Percentiles rank a stretch among this genome's conserved stretches.
phyloP scores from a whole-genome alignment of 148 eudicot genomes.

The Spergularia bocconei region DNA sequence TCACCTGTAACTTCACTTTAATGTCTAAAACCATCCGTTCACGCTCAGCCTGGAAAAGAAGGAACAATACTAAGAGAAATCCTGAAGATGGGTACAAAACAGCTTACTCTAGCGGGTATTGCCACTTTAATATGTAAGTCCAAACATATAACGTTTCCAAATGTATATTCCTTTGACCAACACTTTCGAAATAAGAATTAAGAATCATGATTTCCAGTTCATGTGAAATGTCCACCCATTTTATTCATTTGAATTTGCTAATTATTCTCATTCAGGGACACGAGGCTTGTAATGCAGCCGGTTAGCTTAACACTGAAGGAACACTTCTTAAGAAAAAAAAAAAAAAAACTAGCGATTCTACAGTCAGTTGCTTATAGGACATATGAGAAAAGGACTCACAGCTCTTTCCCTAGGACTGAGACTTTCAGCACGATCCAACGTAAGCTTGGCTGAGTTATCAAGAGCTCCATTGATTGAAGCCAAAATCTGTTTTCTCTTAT shows the following conservation, averaged over 20 bases:
- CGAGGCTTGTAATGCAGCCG: not conserved
- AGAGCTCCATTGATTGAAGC: conserved; percentile 77
- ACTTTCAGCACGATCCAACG: conserved; percentile 57
- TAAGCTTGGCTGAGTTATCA: conserved; percentile 48
- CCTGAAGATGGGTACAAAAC: not conserved
- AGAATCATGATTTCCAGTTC: too few relatives aligned
- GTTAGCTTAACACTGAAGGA: not conserved
- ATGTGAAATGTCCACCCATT: not conserved
- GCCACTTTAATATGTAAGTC: not conserved
- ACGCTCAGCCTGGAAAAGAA: conserved; percentile 75
- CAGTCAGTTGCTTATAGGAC: not conserved
- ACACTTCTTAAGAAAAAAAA: not conserved
- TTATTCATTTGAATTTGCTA: not conserved
- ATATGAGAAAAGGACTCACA: conserved; percentile 47
- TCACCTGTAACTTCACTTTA: conserved; percentile 96
- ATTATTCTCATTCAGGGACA: not conserved
- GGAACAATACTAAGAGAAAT: conserved; percentile 8
- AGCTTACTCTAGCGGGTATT: too few relatives aligned
- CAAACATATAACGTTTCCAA: not conserved
- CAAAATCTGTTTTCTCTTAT: conserved; percentile 86
- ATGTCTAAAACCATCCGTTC: conserved; percentile 98
- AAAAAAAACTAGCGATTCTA: too few relatives aligned
- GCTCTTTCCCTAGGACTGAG: conserved; percentile 97
- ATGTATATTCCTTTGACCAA: not conserved
- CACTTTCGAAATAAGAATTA: too few relatives aligned